A percentile compares a stretch with the other conserved stretches of the same genome.
phyloP scores from a whole-genome alignment of 2,329 filamentous ascomycete species.

The Hypomyces perniciosus region DNA sequence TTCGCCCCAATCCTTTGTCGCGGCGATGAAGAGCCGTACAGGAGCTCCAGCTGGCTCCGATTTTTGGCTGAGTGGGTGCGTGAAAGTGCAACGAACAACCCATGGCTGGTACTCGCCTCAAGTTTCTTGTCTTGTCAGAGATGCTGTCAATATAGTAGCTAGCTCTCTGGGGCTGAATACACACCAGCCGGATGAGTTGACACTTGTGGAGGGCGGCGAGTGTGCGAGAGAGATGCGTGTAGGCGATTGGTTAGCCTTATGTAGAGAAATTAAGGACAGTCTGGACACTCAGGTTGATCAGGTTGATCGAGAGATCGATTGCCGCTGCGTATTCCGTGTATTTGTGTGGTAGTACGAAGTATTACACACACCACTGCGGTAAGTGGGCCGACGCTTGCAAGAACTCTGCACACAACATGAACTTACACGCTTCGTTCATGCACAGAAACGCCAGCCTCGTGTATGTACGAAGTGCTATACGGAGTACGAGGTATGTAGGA shows the following conservation, averaged over 20 bases:
- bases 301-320: too few relatives aligned
- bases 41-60: neutral
- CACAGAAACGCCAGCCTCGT: too few relatives aligned
- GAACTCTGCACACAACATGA: too few relatives aligned
- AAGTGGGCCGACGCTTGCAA: too few relatives aligned
- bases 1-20: neutral
- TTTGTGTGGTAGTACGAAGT: too few relatives aligned
- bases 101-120: neutral
- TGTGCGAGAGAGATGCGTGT: conserved; percentile 8
- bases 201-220: conserved; percentile 1
- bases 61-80: neutral
- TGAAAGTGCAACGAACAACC: neutral
- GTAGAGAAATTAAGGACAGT: conserved; percentile 16
- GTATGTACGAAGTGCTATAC: too few relatives aligned
- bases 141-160: neutral
- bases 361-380: too few relatives aligned
- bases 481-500: too few relatives aligned
- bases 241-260: conserved; percentile 16
- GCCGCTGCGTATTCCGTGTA: too few relatives aligned
- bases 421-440: too few relatives aligned
- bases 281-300: conserved; percentile 3
- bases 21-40: neutral
- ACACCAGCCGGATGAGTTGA: conserved; percentile 6
- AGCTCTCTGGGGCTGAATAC: conserved; percentile 3
- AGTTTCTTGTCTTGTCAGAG: conserved; percentile 1